Conservation (phyloP, 257 asterid species). For the Prunella vulgaris region DNA sequence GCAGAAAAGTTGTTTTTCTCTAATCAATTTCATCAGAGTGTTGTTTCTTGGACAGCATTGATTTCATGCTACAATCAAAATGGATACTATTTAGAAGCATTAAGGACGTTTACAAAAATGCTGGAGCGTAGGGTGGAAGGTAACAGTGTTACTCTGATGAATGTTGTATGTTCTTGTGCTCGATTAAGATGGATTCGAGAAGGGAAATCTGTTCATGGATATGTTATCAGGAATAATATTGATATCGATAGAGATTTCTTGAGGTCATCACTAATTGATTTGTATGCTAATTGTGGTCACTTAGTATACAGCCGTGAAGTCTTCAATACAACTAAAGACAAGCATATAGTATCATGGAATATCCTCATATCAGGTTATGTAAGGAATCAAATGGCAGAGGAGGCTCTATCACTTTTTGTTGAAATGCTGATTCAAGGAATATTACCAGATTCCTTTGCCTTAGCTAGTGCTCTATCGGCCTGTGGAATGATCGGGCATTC, state of each 20-base stretch:
- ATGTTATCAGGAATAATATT: slow-evolving; percentile 37
- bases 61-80: slow-evolving; percentile 76
- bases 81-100: slow-evolving; percentile 47
- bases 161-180: slow-evolving; percentile 64
- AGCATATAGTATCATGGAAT: slow-evolving; percentile 68
- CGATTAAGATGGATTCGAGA: slow-evolving; percentile 60
- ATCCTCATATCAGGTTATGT: slow-evolving; percentile 79
- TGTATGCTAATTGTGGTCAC: slow-evolving; percentile 70
- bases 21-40: slow-evolving; percentile 29
- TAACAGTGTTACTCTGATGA: slow-evolving; percentile 73
- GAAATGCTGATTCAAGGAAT: slow-evolving; percentile 54
- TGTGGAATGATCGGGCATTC: slow-evolving; percentile 56
- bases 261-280: slow-evolving; percentile 68
- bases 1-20: slow-evolving; percentile 50
- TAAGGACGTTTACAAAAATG: slow-evolving; percentile 47
- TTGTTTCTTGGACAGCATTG: slow-evolving; percentile 69
- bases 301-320: slow-evolving; percentile 38
- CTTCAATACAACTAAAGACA: slow-evolving; percentile 41
- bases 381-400: slow-evolving; percentile 44
- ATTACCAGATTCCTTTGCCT: slow-evolving; percentile 65
- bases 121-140: slow-evolving; percentile 33
- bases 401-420: slow-evolving; percentile 60
- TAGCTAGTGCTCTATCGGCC: slow-evolving; percentile 67
- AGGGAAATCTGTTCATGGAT: slow-evolving; percentile 77
- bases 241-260: slow-evolving; percentile 48